Base-by-base conservation (phyloP, 78 protist species). In the Tieghemostelium lacteum region DNA sequence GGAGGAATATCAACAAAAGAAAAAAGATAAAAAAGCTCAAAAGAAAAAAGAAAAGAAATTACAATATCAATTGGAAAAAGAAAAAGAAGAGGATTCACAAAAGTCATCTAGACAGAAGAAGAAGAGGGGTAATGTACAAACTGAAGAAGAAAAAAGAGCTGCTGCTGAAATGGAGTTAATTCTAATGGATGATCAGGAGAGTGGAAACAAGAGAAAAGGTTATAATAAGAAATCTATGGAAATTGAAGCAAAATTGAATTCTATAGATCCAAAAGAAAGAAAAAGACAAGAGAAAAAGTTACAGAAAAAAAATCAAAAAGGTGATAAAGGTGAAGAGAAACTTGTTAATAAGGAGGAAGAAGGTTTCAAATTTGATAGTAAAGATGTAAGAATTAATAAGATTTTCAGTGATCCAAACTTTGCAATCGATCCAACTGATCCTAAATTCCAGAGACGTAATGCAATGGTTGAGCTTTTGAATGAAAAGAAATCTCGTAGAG, bases 401-500 rank as follows among this genome's bases (percentile, higher is more conserved):
- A 0, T 95, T 8, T 73, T 6, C 69, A 16, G 1, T 26, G 58
- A 73, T 28, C 12, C 77, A 24, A 73, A 58, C 3, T 95, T 70
- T 29, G 88, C 87, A 12, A 52, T 95, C 22, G 97, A 95, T 54
- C 97, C 97, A 75, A 87, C 87, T 16, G 77, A 85, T 39, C 92
- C 95, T 4, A 29, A 75, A 70, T 94, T 73, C 92, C 37, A 50
- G 34, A 2, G 49, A n/a, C 78, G 89, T 2, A 39, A 55, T 19
- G 87, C 55, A 22, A 75, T 85, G 87, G 62, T 73, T 58, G 75
- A 54, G 10, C 17, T 92, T 0, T 14, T 92, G 10, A 39, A 75
- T 4, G 95, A 92, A 75, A 72, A 75, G 73, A 52, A 63, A 52
- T 50, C 33, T 19, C 37, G 78, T 24, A 67, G 95, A 45, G 12